Percentiles rank a stretch among this genome's conserved stretches.
Evolutionary conservation across 2,329 filamentous ascomycete genomes (phyloP).

Genomic region (Chrysosporium keratinophilum): DNA sequence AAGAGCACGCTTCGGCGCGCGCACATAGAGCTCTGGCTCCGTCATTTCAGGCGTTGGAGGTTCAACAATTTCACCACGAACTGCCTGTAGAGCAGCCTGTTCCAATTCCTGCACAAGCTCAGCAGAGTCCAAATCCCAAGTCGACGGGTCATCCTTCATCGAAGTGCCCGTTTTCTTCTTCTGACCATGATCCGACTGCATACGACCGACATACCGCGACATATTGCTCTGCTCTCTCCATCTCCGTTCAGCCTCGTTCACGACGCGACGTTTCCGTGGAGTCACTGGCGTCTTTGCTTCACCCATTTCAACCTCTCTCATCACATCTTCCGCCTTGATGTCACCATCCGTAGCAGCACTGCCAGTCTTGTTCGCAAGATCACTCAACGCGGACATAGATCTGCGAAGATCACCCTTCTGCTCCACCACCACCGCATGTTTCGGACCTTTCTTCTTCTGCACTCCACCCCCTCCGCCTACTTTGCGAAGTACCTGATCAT

Average conservation of each 20-base stretch:
- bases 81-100: conserved; percentile 35
- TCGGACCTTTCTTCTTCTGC: conserved; percentile 27
- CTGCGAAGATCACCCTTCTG: conserved; percentile 28
- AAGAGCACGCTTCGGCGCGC: conserved; percentile 22
- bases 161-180: conserved; percentile 25
- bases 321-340: conserved; percentile 13
- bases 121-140: conserved; percentile 36
- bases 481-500: conserved; percentile 19
- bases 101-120: conserved; percentile 35
- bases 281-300: conserved; percentile 1
- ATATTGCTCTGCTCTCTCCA: conserved; percentile 31
- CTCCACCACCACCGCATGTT: conserved; percentile 33
- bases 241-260: conserved; percentile 32
- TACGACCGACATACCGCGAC: conserved; percentile 3
- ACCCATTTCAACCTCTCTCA: conserved; percentile 12
- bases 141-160: conserved; percentile 28
- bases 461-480: conserved; percentile 27
- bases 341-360: conserved; percentile 4
- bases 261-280: conserved; percentile 31
- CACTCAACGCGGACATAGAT: conserved; percentile 25
- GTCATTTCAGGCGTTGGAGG: conserved; percentile 12
- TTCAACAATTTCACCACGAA: conserved; percentile 24
- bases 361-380: conserved; percentile 20
- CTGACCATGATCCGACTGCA: conserved; percentile 5
- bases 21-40: conserved; percentile 7